Evolutionary conservation across 169 alveolate genomes (phyloP).

Genomic region (Perkinsus marinus): DNA sequence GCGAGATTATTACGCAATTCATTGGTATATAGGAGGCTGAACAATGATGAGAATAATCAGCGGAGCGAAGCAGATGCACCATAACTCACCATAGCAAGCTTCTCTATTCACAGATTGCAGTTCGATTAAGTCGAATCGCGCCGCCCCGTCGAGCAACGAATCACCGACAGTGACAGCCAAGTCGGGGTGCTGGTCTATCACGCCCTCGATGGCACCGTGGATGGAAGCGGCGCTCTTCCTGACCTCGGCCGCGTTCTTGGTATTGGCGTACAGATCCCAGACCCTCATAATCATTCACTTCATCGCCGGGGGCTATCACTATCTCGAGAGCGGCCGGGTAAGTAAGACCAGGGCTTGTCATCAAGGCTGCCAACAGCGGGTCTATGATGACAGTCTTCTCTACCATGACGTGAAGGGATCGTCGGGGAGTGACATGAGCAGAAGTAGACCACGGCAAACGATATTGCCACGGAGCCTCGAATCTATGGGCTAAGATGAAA

Average conservation of each 20-base stretch:
- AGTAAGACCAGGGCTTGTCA: background rate
- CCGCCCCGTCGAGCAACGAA: background rate
- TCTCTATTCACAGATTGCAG: background rate
- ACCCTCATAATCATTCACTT: background rate
- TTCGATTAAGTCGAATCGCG: background rate
- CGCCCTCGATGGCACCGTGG: too few species aligned
- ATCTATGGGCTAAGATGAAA: too few species aligned
- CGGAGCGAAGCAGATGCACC: background rate
- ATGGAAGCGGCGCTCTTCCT: background rate
- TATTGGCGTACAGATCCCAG: background rate
- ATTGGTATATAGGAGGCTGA: background rate
- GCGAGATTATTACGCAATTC: background rate
- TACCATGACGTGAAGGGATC: background rate
- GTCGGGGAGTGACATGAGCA: background rate
- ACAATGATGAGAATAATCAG: background rate
- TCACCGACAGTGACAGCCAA: background rate
- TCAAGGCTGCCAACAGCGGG: background rate
- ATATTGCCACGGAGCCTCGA: too few species aligned
- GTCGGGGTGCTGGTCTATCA: too few species aligned
- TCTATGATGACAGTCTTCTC: background rate
- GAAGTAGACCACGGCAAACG: background rate
- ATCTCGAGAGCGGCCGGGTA: background rate
- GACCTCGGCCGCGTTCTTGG: background rate
- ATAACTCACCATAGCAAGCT: background rate
- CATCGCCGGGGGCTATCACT: background rate